Evolutionary conservation across 345 rosid species (phyloP).

Genomic region (Atalantia buxifolia): DNA sequence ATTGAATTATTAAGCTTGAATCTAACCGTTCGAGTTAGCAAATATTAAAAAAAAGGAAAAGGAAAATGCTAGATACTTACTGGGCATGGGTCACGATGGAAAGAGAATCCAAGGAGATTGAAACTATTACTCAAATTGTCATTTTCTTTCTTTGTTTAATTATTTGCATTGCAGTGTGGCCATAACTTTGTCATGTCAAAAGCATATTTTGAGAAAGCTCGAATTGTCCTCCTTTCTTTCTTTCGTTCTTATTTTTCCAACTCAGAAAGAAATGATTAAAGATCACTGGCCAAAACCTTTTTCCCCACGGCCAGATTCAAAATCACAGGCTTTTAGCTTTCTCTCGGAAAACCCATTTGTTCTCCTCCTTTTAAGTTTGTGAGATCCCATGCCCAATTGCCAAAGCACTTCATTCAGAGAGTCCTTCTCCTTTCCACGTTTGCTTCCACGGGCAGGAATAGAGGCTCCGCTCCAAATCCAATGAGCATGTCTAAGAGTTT

Average conservation of each 20-base stretch:
- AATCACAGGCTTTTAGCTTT: neutral
- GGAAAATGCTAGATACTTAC: too few species aligned
- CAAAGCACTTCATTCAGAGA: neutral
- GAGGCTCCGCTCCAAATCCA: neutral
- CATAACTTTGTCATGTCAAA: neutral
- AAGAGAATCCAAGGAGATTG: conserved; percentile 15
- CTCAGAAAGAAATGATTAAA: neutral
- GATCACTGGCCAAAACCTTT: neutral
- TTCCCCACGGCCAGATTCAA: neutral
- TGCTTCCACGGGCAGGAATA: neutral
- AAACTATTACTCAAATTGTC: neutral
- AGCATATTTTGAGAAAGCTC: neutral
- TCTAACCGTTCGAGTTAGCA: too few species aligned
- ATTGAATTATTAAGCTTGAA: too few species aligned
- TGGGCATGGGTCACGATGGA: neutral
- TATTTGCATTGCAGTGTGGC: neutral
- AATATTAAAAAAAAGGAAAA: too few species aligned
- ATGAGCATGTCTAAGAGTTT: neutral
- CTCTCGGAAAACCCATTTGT: conserved; percentile 7
- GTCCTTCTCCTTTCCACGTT: neutral
- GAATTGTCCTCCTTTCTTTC: neutral
- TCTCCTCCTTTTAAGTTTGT: neutral
- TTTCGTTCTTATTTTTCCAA: neutral
- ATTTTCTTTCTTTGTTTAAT: neutral
- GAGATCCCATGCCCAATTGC: neutral